phyloP scores from a whole-genome alignment of 371 early-diverging fungal species.

The Conidiobolus incongruus region DNA sequence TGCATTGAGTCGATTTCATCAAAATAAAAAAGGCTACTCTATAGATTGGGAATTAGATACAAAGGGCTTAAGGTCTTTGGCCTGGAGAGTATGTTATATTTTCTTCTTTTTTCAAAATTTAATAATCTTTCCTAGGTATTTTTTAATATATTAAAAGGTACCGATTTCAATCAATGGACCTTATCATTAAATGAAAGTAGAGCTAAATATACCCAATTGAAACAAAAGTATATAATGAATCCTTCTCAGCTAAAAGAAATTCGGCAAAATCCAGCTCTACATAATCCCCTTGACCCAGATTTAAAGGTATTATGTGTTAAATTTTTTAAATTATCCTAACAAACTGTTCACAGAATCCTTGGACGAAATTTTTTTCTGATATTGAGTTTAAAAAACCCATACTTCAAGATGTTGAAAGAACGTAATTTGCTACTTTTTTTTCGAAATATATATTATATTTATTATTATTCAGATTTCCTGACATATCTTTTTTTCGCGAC shows the following conservation, averaged over 20 bases:
- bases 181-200: neutral
- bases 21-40: too few relatives aligned
- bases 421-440: too few relatives aligned
- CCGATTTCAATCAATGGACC: too few relatives aligned
- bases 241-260: neutral
- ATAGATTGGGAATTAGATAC: too few relatives aligned
- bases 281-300: slow-evolving; percentile 2
- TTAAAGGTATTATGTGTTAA: neutral
- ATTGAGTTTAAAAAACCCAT: slow-evolving; percentile 63
- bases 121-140: neutral
- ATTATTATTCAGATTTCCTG: too few relatives aligned
- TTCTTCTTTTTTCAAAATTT: neutral
- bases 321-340: neutral
- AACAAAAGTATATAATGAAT: neutral
- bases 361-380: slow-evolving; percentile 79
- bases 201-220: neutral
- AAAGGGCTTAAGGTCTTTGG: neutral
- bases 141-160: too few relatives aligned
- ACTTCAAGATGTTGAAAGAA: slow-evolving; percentile 75
- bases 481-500: slow-evolving; percentile 50
- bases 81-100: neutral
- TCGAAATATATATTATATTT: too few relatives aligned
- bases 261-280: neutral
- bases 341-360: slow-evolving; percentile 43
- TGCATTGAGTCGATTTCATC: too few relatives aligned